Evolutionary conservation across 345 rosid species (phyloP).

Genomic region (Triadica sebifera): DNA sequence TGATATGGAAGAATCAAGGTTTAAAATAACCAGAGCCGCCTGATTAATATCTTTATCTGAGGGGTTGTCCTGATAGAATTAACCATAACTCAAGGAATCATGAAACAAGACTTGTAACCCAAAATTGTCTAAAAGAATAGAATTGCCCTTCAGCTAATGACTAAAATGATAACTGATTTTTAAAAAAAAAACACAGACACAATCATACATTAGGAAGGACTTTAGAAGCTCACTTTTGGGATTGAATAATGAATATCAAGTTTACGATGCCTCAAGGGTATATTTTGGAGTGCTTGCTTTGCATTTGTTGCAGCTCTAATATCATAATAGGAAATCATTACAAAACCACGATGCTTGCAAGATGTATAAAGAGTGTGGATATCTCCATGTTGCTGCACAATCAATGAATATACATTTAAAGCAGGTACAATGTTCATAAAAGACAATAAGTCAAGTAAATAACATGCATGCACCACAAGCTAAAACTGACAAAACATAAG

Average conservation of each 20-base stretch:
- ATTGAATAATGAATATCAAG: slow-evolving; percentile 83
- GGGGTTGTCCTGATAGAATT: slow-evolving; percentile 47
- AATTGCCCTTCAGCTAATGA: slow-evolving; percentile 3
- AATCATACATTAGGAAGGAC: slow-evolving; percentile 11
- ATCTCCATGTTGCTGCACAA: slow-evolving; percentile 81
- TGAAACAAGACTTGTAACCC: not conserved
- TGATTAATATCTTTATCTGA: slow-evolving; percentile 50
- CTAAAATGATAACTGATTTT: not conserved
- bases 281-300: slow-evolving; percentile 66
- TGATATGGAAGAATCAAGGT: slow-evolving; percentile 62
- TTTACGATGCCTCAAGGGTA: slow-evolving; percentile 55
- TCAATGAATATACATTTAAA: slow-evolving; percentile 8
- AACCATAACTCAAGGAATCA: slow-evolving; percentile 10
- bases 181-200: not conserved
- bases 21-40: slow-evolving; percentile 56
- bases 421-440: not conserved
- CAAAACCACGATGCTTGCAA: slow-evolving; percentile 80
- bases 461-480: slow-evolving; percentile 9
- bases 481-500: slow-evolving; percentile 4
- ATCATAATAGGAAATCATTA: slow-evolving; percentile 82
- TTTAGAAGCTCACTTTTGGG: slow-evolving; percentile 55
- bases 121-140: not conserved
- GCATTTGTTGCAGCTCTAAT: slow-evolving; percentile 87
- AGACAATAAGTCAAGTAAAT: slow-evolving; percentile 3
- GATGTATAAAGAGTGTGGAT: slow-evolving; percentile 66